These are phyloP conservation scores for Amoeboaphelidium occidentale DNA, from an alignment of 371 early-diverging fungal genomes.

Conservation along the genomic window DNA sequence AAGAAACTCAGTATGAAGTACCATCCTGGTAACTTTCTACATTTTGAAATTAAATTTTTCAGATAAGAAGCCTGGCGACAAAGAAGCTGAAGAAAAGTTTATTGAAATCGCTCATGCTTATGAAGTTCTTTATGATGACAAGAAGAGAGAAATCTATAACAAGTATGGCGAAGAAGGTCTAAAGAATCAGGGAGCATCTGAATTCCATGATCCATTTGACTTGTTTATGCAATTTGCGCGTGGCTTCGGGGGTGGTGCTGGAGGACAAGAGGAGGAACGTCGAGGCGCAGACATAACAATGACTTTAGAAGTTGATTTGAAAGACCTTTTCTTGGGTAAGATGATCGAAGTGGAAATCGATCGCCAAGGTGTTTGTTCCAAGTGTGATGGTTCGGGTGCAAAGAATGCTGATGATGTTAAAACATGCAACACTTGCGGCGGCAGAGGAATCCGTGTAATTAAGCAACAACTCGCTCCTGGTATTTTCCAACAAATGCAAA, in stretches of 20 bases:
- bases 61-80: constrained; percentile 71
- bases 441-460: constrained; percentile 52
- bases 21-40: constrained; percentile 9
- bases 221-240: constrained; percentile 10
- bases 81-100: constrained; percentile 62
- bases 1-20: constrained; percentile 23
- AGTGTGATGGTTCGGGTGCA: constrained; percentile 82
- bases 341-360: constrained; percentile 62
- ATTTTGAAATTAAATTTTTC: background rate
- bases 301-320: constrained; percentile 49
- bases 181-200: constrained; percentile 19
- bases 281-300: constrained; percentile 47
- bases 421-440: constrained; percentile 49
- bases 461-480: constrained; percentile 71
- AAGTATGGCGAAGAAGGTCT: constrained; percentile 80
- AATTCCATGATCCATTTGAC: constrained; percentile 48
- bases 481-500: constrained; percentile 76
- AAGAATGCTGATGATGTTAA: constrained; percentile 51
- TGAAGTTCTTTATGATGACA: constrained; percentile 65
- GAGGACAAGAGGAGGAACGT: constrained; percentile 2
- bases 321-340: constrained; percentile 65
- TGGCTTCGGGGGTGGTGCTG: constrained; percentile 10
- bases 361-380: constrained; percentile 71
- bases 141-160: constrained; percentile 75
- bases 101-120: constrained; percentile 82